These are phyloP conservation scores for Gymnopus androsaceus DNA, from an alignment of 1,284 basidiomycete genomes.

Conservation along the genomic window DNA sequence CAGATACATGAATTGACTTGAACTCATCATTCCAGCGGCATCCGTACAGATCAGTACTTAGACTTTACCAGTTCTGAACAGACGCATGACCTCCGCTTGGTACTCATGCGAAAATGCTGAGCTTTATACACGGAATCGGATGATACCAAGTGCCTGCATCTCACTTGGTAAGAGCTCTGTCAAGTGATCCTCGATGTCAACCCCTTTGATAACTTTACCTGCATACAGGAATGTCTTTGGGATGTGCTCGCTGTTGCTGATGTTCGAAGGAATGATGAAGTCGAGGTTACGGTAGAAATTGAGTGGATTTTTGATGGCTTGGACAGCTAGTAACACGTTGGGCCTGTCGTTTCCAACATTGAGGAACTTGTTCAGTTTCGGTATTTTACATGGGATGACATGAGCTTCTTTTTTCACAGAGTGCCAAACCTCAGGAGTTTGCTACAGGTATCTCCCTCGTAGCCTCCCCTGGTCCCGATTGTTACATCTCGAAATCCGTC, in stretches of 20 bases:
- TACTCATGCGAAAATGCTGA: constrained; percentile 19
- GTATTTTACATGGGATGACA: no score
- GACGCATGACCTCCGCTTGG: constrained; percentile 7
- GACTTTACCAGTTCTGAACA: constrained; percentile 27
- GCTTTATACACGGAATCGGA: constrained; percentile 35
- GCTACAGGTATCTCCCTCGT: no score
- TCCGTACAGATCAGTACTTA: constrained; percentile 36
- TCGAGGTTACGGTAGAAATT: constrained; percentile 38
- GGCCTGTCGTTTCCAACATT: constrained; percentile 40
- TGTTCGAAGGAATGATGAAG: constrained; percentile 32
- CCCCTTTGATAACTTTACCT: constrained; percentile 27
- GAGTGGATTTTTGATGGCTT: constrained; percentile 37
- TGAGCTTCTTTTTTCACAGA: no score
- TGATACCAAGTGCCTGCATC: constrained; percentile 22
- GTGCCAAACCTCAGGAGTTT: no score
- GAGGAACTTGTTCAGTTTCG: constrained; percentile 22
- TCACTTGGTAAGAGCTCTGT: constrained; percentile 17
- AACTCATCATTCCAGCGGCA: no score
- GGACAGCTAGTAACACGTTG: constrained; percentile 40
- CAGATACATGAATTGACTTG: neutral
- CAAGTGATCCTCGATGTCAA: constrained; percentile 28
- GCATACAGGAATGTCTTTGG: constrained; percentile 31
- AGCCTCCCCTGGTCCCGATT: no score
- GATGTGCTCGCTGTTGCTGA: constrained; percentile 17
- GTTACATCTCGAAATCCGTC: no score